phyloP scores from a whole-genome alignment of 768 basidiomycete species.

The Lentinula edodes region DNA sequence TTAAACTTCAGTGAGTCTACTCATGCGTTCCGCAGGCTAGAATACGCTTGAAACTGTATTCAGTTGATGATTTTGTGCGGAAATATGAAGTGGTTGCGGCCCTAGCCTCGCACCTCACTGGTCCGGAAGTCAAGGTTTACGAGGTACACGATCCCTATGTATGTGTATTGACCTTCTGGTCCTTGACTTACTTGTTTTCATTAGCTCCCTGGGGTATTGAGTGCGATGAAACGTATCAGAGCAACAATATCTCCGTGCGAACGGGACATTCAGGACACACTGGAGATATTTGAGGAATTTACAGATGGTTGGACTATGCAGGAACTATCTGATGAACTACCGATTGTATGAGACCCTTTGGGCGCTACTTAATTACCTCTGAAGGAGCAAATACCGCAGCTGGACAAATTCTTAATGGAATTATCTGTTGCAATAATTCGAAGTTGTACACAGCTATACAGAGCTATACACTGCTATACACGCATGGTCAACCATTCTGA shows the following conservation, averaged over 20 bases:
- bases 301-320: neutral
- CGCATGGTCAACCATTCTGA: neutral
- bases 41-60: neutral
- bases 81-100: neutral
- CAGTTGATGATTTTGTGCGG: neutral
- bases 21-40: neutral
- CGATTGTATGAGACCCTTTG: neutral
- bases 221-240: neutral
- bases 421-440: neutral
- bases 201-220: slow-evolving; percentile 2
- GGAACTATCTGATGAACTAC: neutral
- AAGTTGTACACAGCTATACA: neutral
- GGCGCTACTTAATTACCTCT: neutral
- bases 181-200: neutral
- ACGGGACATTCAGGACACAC: neutral
- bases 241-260: neutral
- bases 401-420: neutral
- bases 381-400: neutral
- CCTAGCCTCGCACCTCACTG: neutral
- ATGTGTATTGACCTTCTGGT: neutral
- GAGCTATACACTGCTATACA: neutral
- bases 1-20: neutral
- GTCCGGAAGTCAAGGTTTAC: neutral
- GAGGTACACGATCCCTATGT: neutral
- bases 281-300: neutral